Evolutionary conservation across 1,139 yeast species (phyloP), one percentile per base, ranked within the genome.

Genomic region (Arxiozyma slooffiae): DNA sequence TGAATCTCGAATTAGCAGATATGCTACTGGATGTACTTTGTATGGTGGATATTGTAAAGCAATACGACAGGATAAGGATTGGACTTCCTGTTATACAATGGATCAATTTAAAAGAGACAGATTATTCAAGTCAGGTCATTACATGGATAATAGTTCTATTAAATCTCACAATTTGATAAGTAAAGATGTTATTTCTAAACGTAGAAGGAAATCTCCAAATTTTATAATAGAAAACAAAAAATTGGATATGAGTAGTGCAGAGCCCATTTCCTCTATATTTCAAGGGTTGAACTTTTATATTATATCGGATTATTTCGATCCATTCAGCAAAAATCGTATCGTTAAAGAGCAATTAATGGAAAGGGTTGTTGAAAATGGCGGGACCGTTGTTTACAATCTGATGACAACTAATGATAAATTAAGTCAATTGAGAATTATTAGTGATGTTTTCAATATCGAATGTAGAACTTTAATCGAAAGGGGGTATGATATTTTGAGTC

Each of bases 41-140:
- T 79, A 88, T 56, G 85, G 86, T 58, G 85, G 92, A 0, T 81
- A 88, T 63, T 85, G 90, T 61, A 73, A 84, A 46, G 61, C 76
- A 8, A 71, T 90, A 1, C 67, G 97, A 46, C 74, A 75, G 2
- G 97, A 92, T 62, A 88, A 87, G 60, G 71, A 70, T 48, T 74
- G 79, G 68, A 70, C 69, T 17, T 79, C 78, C 17, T 75, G 85
- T 39, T 71, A 83, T 40, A 77, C 88, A 2, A 58, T 82, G 16
- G 73, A 72, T 24, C 88, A 83, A 36, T 81, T 80, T 57, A 60
- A 63, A 34, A 61, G 62, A 9, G 60, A 75, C 41, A 75, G 75
- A 51, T 52, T 51, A 21, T 52, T 55, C 7, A 53, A 52, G 38
- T 9, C 42, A 53, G 45, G 39, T 5, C 30, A 34, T 34, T 17